Evolutionary conservation across 805 yeast genomes (phyloP), one percentile per base, ranked within the genome.

Genomic region (Yarrowia osloensis): DNA sequence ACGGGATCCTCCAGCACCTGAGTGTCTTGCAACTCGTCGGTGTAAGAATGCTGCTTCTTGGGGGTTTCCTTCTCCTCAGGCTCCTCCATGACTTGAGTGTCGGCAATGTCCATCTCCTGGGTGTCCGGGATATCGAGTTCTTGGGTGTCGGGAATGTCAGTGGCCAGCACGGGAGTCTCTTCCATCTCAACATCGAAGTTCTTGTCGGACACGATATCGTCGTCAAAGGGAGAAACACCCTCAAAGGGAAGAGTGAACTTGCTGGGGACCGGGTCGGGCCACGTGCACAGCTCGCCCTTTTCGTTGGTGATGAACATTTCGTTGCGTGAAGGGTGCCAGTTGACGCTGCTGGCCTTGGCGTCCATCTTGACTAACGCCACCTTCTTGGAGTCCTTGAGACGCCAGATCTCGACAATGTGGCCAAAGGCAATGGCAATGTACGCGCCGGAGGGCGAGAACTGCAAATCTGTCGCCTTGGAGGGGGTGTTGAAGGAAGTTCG

Each of bases 371-470:
- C 49, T 4, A 21, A 40, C 3, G 78, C 70, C 0, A 78, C 74
- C 66, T 74, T 78, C 65, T 77, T 71, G 55, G 83, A 75, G 70
- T 88, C 84, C 31, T 57, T 57, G 17, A 57, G 15, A 4, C 37
- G n/a, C 87, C 90, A 88, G 5, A 93, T 73, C 13, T 83, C 76
- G 13, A 89, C 73, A 33, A 76, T 76, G 49, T 84, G 83, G 65
- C 82, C 84, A n/a, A 81, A 70, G 62, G 84, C 86, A 17, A 85
- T 80, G 0, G 93, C 94, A 1, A 91, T 66, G 69, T 79, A 82
- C 1, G 81, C 79, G 31, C 89, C 89, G 70, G 84, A 81, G 13
- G 90, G 86, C 21, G 90, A 86, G 79, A 90, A 83, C 65, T 81
- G 78, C 57, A 89, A 72, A 62, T 85, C 88, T 7, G 84, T 80